Conservation (phyloP, 805 yeast species). For the Starmerella geochares region DNA sequence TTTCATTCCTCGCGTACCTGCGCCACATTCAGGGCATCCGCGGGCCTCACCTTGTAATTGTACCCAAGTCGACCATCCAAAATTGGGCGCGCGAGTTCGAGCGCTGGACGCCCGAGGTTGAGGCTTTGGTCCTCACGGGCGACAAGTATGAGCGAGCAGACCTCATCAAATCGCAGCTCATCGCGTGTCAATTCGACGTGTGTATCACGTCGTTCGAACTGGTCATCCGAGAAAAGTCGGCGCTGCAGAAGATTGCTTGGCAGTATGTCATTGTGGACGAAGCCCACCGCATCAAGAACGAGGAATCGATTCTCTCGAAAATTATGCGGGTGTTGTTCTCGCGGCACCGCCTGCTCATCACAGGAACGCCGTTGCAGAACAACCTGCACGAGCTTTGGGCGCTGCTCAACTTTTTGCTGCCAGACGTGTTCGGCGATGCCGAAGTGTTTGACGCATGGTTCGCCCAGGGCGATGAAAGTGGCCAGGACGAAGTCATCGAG, state of each 20-base stretch:
- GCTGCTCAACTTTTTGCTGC: slow-evolving; percentile 71
- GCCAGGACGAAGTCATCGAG: slow-evolving; percentile 72
- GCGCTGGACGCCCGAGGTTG: slow-evolving; percentile 91
- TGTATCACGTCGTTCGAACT: slow-evolving; percentile 85
- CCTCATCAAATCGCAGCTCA: slow-evolving; percentile 47
- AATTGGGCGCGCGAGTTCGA: slow-evolving; percentile 93
- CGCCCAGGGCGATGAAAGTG: slow-evolving; percentile 17
- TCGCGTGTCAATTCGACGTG: slow-evolving; percentile 75
- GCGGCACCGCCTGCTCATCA: slow-evolving; percentile 69
- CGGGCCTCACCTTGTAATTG: slow-evolving; percentile 87
- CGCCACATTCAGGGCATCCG: slow-evolving; percentile 63
- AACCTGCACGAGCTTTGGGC: slow-evolving; percentile 97
- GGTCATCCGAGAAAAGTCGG: slow-evolving; percentile 78
- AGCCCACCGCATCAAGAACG: slow-evolving; percentile 94
- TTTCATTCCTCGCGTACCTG: slow-evolving; percentile 79
- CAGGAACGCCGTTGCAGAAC: slow-evolving; percentile 94
- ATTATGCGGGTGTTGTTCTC: slow-evolving; percentile 83
- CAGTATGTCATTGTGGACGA: slow-evolving; percentile 89
- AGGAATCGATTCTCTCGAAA: slow-evolving; percentile 80
- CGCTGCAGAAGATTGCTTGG: slow-evolving; percentile 76
- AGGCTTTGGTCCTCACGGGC: slow-evolving; percentile 76
- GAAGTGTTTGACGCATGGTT: slow-evolving; percentile 91
- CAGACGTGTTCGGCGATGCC: slow-evolving; percentile 91
- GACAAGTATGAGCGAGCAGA: slow-evolving; percentile 63
- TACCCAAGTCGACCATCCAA: slow-evolving; percentile 90